These are phyloP conservation scores for Mortierella sp. DNA, from an alignment of 371 early-diverging fungal genomes.

Conservation along the genomic window DNA sequence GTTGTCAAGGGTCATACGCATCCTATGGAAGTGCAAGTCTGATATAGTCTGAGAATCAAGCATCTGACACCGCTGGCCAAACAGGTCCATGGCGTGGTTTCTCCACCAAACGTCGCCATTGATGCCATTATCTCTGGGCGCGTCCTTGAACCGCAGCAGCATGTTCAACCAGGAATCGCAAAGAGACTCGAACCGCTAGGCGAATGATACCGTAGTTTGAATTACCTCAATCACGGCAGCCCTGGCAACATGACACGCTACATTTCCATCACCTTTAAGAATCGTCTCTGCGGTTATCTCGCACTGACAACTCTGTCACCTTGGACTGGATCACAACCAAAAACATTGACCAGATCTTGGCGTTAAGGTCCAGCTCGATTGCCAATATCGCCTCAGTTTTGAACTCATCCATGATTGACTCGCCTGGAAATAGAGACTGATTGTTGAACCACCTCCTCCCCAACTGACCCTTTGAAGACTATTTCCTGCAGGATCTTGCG, in stretches of 20 bases:
- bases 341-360: background rate
- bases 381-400: background rate
- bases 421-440: background rate
- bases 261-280: background rate
- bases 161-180: background rate
- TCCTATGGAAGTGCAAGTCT: too few relatives aligned
- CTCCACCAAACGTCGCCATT: too few relatives aligned
- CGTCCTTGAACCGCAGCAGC: background rate
- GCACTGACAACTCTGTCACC: background rate
- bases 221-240: background rate
- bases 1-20: too few relatives aligned
- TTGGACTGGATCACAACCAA: background rate
- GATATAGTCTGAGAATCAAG: too few relatives aligned
- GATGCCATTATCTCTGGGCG: too few relatives aligned
- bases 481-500: background rate
- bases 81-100: too few relatives aligned
- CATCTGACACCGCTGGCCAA: too few relatives aligned
- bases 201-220: background rate
- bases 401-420: background rate
- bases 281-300: slow-evolving; percentile 1
- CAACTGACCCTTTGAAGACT: background rate
- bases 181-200: background rate
- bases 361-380: background rate
- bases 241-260: background rate
- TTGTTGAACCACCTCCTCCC: background rate